Conservation (phyloP, 306 rosid genomes). For the Chamaecrista fasciculata region DNA sequence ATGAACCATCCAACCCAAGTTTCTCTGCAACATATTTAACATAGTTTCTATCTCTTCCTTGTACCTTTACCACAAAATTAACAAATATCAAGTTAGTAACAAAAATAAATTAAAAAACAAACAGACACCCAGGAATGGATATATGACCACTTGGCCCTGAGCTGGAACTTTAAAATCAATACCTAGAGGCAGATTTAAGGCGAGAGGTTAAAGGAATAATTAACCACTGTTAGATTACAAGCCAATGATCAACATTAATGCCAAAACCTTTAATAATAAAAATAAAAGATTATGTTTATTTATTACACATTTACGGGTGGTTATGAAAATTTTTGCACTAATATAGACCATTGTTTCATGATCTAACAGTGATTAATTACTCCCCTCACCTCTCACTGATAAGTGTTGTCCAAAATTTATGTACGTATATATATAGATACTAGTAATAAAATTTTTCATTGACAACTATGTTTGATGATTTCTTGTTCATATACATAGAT, state of each 20-base stretch:
- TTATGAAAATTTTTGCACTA: no score
- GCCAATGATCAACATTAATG: background rate
- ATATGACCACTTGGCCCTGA: background rate
- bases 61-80: slow-evolving; percentile 66
- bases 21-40: slow-evolving; percentile 69
- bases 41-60: slow-evolving; percentile 77
- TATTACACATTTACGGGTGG: no score
- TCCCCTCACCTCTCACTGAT: background rate
- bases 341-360: no score
- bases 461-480: background rate
- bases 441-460: background rate
- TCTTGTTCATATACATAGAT: no score
- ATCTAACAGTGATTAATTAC: no score
- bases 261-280: background rate
- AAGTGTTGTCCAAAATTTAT: no score
- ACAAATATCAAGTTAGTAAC: slow-evolving; percentile 21
- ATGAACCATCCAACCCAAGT: slow-evolving; percentile 80
- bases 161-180: slow-evolving; percentile 1
- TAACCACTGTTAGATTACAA: no score
- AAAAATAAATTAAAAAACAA: slow-evolving; percentile 23
- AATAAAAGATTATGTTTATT: no score
- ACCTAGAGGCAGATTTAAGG: background rate
- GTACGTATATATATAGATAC: no score
- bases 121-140: slow-evolving; percentile 6
- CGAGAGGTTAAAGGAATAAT: background rate